Evolutionary conservation across 345 rosid genomes (phyloP).

Genomic region (Gossypium longicalyx): DNA sequence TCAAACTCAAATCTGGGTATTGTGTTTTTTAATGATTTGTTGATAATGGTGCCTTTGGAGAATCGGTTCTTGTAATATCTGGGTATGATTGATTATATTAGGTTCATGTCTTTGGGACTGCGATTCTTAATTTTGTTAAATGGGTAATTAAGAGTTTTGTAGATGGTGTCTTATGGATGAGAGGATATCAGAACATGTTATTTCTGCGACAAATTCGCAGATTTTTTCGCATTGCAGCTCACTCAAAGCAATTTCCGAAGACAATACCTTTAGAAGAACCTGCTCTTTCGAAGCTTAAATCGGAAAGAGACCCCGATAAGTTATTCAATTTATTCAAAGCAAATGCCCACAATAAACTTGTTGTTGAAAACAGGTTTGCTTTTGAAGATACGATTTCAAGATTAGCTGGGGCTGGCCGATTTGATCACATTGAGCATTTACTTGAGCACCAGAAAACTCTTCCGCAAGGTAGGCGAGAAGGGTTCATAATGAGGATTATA

Average conservation of each 20-base stretch:
- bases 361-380: conserved; percentile 60
- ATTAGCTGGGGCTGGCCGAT: conserved; percentile 61
- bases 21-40: not conserved
- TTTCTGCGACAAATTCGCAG: conserved; percentile 54
- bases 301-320: conserved; percentile 59
- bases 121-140: not conserved
- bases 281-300: conserved; percentile 69
- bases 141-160: not conserved
- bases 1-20: not conserved
- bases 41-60: not conserved
- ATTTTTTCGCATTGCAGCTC: conserved; percentile 35
- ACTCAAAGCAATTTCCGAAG: conserved; percentile 34
- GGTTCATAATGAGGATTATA: conserved; percentile 72
- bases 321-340: conserved; percentile 58
- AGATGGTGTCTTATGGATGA: conserved; percentile 15
- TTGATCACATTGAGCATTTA: conserved; percentile 64
- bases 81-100: not conserved
- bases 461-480: conserved; percentile 81
- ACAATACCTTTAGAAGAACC: conserved; percentile 22
- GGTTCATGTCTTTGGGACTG: not conserved
- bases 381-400: conserved; percentile 73
- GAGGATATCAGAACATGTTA: conserved; percentile 45
- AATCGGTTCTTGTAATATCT: not conserved
- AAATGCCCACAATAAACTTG: conserved; percentile 57
- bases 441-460: conserved; percentile 86